Evolutionary conservation across 2,329 filamentous ascomycete species (phyloP).

Genomic region (Aspergillus tanneri): DNA sequence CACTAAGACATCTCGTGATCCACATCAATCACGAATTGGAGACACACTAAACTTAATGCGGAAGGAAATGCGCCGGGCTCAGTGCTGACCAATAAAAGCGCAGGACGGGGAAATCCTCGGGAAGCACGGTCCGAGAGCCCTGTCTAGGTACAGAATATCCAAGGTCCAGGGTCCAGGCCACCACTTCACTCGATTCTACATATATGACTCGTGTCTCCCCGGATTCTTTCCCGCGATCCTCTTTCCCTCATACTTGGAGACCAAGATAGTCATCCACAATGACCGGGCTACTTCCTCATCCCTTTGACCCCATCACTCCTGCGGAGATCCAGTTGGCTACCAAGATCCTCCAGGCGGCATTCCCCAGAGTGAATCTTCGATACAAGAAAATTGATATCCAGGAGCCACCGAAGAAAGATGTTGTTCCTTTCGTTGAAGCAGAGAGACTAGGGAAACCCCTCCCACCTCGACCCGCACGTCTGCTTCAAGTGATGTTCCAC

Average conservation of each 20-base stretch:
- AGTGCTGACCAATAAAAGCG: constrained; percentile 9
- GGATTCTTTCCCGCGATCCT: neutral
- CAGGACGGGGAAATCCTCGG: neutral
- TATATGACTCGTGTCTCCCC: neutral
- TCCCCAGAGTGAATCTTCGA: constrained; percentile 38
- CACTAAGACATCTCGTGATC: neutral
- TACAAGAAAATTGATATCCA: constrained; percentile 68
- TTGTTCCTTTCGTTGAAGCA: constrained; percentile 62
- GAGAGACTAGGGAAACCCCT: constrained; percentile 55
- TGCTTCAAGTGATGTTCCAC: constrained; percentile 54
- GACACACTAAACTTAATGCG: neutral
- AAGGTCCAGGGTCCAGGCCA: too few relatives aligned
- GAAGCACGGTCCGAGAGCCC: neutral
- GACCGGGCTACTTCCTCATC: constrained; percentile 30
- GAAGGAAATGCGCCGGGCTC: constrained; percentile 17
- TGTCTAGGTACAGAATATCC: too few relatives aligned
- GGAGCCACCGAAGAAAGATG: constrained; percentile 61
- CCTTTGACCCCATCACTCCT: constrained; percentile 43
- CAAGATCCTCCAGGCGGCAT: constrained; percentile 37
- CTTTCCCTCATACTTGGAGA: neutral
- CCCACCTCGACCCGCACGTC: constrained; percentile 52
- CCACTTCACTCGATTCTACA: neutral
- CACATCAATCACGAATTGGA: neutral
- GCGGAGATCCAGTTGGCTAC: constrained; percentile 43
- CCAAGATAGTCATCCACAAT: constrained; percentile 6